Conservation (phyloP, 441 rosid genomes). For the Pelargonium cotyledonis region DNA sequence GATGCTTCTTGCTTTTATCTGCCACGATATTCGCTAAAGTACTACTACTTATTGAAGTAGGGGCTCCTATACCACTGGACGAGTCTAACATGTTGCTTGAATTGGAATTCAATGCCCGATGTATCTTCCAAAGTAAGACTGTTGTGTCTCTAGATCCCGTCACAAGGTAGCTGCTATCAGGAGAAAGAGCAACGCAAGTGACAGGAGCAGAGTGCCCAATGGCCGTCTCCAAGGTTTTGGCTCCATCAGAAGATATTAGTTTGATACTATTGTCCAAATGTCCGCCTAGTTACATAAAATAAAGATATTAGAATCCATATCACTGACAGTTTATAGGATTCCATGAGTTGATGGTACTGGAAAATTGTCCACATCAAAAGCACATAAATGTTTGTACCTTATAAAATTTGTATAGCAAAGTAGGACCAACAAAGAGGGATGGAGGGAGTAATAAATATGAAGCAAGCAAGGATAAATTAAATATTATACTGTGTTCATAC, state of each 20-base stretch:
- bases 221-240: slow-evolving; percentile 86
- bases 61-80: slow-evolving; percentile 39
- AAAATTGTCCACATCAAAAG: too few species aligned
- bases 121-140: slow-evolving; percentile 85
- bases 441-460: too few species aligned
- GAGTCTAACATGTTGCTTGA: slow-evolving; percentile 51
- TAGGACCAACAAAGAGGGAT: too few species aligned
- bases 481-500: slow-evolving; percentile 30
- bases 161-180: slow-evolving; percentile 79
- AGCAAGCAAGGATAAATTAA: neutral
- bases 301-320: too few species aligned
- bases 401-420: too few species aligned
- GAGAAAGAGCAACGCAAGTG: slow-evolving; percentile 91
- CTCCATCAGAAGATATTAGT: slow-evolving; percentile 80
- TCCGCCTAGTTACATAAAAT: too few species aligned
- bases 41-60: slow-evolving; percentile 41
- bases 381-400: too few species aligned
- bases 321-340: too few species aligned
- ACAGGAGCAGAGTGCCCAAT: slow-evolving; percentile 92
- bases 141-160: slow-evolving; percentile 92
- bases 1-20: slow-evolving; percentile 53
- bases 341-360: too few species aligned
- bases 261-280: slow-evolving; percentile 92
- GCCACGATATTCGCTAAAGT: slow-evolving; percentile 43
- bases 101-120: slow-evolving; percentile 46